A percentile compares a stretch with the other conserved stretches of the same genome.
Conservation (phyloP, 768 basidiomycete genomes). For the Kwoniella mangroviensis region DNA sequence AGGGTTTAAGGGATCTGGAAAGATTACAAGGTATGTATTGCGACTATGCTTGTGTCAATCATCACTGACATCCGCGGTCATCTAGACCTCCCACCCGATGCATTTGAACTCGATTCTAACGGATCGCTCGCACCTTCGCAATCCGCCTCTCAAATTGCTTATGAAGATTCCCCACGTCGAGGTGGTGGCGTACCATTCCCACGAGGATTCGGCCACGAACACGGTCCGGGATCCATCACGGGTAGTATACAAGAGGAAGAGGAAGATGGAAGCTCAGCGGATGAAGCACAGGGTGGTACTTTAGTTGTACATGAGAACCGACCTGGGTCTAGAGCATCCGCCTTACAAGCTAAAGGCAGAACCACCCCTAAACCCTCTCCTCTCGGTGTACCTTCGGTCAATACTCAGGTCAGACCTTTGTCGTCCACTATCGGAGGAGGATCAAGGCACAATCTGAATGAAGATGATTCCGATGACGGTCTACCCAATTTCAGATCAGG, state of each 20-base stretch:
- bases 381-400: slow-evolving; percentile 48
- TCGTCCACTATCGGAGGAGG: slow-evolving; percentile 29
- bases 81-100: slow-evolving; percentile 44
- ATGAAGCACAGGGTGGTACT: slow-evolving; percentile 39
- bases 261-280: slow-evolving; percentile 53
- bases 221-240: slow-evolving; percentile 47
- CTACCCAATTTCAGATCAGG: slow-evolving; percentile 30
- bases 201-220: slow-evolving; percentile 21
- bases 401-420: slow-evolving; percentile 32
- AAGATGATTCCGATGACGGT: slow-evolving; percentile 27
- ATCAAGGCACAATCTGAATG: background rate
- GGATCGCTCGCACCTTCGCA: slow-evolving; percentile 56
- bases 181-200: slow-evolving; percentile 29
- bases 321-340: slow-evolving; percentile 29
- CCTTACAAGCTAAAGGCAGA: background rate
- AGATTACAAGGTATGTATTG: slow-evolving; percentile 37
- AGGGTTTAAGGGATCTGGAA: slow-evolving; percentile 52
- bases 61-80: background rate
- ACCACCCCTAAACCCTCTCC: slow-evolving; percentile 35
- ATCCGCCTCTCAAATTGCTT: slow-evolving; percentile 56
- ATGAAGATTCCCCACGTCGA: slow-evolving; percentile 39
- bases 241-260: slow-evolving; percentile 57
- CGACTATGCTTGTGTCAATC: background rate
- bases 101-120: slow-evolving; percentile 57
- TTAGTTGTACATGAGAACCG: slow-evolving; percentile 56